A percentile compares a stretch with the other conserved stretches of the same genome.
Conservation (phyloP, 163 green algal species). For the Smithsoniella earleae region DNA sequence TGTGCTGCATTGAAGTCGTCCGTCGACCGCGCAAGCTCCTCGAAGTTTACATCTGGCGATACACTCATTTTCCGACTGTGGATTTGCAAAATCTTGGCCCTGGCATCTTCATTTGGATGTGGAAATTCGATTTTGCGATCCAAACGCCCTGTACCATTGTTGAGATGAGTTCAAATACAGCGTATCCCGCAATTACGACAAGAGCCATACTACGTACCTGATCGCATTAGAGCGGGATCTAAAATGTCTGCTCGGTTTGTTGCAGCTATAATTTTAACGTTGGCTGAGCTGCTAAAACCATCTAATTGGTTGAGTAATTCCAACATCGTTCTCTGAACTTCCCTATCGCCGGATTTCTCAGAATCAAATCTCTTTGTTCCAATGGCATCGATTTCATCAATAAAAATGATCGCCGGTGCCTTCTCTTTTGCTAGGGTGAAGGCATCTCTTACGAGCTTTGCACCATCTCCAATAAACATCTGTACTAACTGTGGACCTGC, state of each 20-base stretch:
- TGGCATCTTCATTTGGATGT: conserved; percentile 91
- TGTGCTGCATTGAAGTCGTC: conserved; percentile 99
- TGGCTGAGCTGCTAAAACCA: conserved; percentile 82
- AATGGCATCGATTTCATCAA: conserved; percentile 93
- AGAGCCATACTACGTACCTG: conserved; percentile 35
- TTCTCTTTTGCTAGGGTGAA: conserved; percentile 99
- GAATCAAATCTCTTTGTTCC: conserved; percentile 96
- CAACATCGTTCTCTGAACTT: conserved; percentile 99
- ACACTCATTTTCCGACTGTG: conserved; percentile 98
- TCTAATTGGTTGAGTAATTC: conserved; percentile 99
- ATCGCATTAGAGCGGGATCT: conserved; percentile 96
- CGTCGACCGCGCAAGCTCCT: conserved; percentile 88
- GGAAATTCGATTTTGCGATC: conserved; percentile 99
- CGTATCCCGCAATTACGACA: too few species aligned
- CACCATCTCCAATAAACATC: conserved; percentile 94
- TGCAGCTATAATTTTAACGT: conserved; percentile 97
- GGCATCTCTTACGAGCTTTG: conserved; percentile 95
- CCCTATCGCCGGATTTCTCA: conserved; percentile 86
- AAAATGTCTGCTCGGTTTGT: conserved; percentile 98
- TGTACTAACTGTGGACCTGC: conserved; percentile 94
- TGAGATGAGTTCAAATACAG: too few species aligned
- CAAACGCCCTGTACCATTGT: conserved; percentile 71
- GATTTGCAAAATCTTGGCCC: conserved; percentile 95
- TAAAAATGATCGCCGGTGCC: conserved; percentile 97
- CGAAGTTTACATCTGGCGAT: conserved; percentile 88